These are phyloP conservation scores for Dioscorea zingiberensis DNA, from an alignment of 106 monocot genomes.

Conservation along the genomic window DNA sequence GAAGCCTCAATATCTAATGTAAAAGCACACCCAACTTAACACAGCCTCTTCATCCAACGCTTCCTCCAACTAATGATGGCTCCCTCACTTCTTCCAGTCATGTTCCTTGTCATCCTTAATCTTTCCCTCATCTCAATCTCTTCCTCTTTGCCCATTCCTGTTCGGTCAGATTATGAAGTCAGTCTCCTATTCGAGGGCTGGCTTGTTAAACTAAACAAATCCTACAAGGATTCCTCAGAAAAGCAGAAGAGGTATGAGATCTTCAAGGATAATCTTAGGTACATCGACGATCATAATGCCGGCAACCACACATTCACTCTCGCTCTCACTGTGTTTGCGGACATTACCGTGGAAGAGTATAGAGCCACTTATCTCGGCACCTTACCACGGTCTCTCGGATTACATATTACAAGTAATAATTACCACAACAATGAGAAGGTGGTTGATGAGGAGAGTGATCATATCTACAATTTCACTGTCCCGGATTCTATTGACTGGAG, in stretches of 20 bases:
- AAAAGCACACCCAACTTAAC: too few relatives aligned
- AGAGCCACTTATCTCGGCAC: constrained; percentile 43
- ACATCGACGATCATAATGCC: constrained; percentile 75
- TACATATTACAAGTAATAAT: too few relatives aligned
- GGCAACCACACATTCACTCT: constrained; percentile 46
- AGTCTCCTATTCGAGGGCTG: constrained; percentile 39
- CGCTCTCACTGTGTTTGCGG: constrained; percentile 81
- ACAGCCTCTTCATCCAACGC: too few relatives aligned
- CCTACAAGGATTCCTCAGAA: constrained; percentile 31
- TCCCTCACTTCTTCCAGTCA: too few relatives aligned
- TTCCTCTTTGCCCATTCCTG: background rate
- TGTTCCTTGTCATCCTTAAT: background rate
- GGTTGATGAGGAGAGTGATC: too few relatives aligned
- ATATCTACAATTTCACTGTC: constrained; percentile 31
- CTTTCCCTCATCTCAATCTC: background rate
- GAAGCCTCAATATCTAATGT: too few relatives aligned
- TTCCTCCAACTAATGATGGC: background rate
- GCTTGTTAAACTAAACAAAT: constrained; percentile 24
- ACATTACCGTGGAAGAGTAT: constrained; percentile 84
- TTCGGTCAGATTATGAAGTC: constrained; percentile 42
- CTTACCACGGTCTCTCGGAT: too few relatives aligned
- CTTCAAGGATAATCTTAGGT: constrained; percentile 16
- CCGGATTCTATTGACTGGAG: constrained; percentile 81
- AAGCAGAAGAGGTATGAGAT: constrained; percentile 41
- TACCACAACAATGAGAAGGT: background rate